Evolutionary conservation across 192 early-diverging fungal genomes (phyloP), one percentile per base, ranked within the genome.

Genomic region (Mortierella antarctica): DNA sequence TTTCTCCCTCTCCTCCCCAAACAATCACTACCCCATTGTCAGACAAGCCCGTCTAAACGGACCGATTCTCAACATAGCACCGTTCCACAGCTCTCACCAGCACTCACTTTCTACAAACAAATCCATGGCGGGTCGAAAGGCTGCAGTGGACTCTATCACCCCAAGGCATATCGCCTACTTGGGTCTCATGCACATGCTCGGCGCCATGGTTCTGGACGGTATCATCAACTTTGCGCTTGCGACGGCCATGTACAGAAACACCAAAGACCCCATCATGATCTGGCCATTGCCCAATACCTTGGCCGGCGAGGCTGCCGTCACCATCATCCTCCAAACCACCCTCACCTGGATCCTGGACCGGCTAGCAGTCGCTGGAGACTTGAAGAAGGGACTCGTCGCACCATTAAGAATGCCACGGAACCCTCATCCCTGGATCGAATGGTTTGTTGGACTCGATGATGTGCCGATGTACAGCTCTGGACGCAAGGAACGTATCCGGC

Each of bases 201-300:
- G 69, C 20, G 69, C 69, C 59, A 71, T 71, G 69, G 40, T 44
- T 59, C 59, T 71, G 8, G 69, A 71, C 17, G 69, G 69, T 4
- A 44, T 59, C 8, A 71, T 71, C 69, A 71, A 71, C 69, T 71
- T 71, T 71, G 69, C 46, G 15, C 69, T 71, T 15, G 69, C 59
- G 42, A 62, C 69, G 14, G 59, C 51, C 52, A 71, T 71, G 69
- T 71, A 62, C 51, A 62, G 52, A 52, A 49, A 49, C 41, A 71
- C 69, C 1, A 71, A 61, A 17, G 49, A 61, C 42, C 69, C 69
- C 18, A 17, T 62, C 69, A 53, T 42, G 41, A 45, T 71, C 40
- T 71, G 69, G 69, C 69, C 69, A 12, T 42, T 71, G 4, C 69
- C 69, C 52, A 71, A 71, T 51, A 62, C 69, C 42, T 51, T 71